Conservation (phyloP, 805 yeast species). For the Nakazawaea holstii region DNA sequence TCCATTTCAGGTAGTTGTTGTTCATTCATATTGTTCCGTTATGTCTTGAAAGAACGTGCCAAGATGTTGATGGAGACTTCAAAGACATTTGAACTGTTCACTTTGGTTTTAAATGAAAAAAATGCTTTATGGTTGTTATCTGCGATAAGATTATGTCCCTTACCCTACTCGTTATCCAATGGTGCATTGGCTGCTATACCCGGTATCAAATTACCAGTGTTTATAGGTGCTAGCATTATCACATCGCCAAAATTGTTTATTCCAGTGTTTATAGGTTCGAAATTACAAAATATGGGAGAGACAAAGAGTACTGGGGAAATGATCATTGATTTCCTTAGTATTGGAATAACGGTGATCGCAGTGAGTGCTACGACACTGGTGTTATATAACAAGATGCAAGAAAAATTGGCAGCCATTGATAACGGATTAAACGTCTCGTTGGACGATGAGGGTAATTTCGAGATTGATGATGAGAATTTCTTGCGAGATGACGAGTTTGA, state of each 20-base stretch:
- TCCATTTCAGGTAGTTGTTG: conserved; percentile 68
- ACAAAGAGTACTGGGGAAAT: conserved; percentile 43
- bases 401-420: conserved; percentile 19
- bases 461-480: conserved; percentile 9
- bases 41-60: conserved; percentile 53
- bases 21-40: conserved; percentile 68
- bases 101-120: conserved; percentile 66
- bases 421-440: conserved; percentile 1
- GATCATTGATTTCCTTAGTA: conserved; percentile 57
- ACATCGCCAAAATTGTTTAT: conserved; percentile 81
- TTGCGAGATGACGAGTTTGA: conserved; percentile 9
- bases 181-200: conserved; percentile 92
- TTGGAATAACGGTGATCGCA: conserved; percentile 49
- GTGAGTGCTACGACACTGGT: conserved; percentile 59
- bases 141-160: conserved; percentile 79
- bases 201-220: conserved; percentile 56
- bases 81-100: conserved; percentile 65
- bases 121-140: conserved; percentile 63
- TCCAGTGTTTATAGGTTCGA: conserved; percentile 72
- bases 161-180: conserved; percentile 88
- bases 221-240: conserved; percentile 62
- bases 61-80: conserved; percentile 53
- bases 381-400: conserved; percentile 52
- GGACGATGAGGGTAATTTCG: conserved; percentile 10
- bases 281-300: conserved; percentile 65